These are phyloP conservation scores for Diaporthe longicolla DNA, from an alignment of 2,329 filamentous ascomycete genomes.

Conservation along the genomic window DNA sequence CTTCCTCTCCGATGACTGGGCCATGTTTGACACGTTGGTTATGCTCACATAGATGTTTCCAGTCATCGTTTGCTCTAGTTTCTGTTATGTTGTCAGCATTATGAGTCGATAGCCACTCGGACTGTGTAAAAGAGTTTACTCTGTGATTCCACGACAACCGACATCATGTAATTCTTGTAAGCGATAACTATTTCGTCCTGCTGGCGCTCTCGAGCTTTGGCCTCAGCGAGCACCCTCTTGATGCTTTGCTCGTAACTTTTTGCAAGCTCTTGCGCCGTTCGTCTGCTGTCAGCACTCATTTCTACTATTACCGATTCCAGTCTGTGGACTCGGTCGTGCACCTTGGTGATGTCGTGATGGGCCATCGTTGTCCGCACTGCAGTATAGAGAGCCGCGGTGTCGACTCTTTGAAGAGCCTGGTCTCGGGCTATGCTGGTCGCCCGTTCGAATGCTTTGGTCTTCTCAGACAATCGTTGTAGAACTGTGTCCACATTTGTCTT, in stretches of 20 bases:
- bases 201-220: neutral
- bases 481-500: constrained; percentile 5
- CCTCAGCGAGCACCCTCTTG: neutral
- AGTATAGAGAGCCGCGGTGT: neutral
- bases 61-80: too few relatives aligned
- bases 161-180: constrained; percentile 1
- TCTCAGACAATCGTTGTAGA: constrained; percentile 17
- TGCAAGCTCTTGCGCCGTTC: neutral
- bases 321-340: neutral
- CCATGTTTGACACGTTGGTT: neutral
- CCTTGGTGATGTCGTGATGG: neutral
- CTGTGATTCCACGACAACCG: neutral
- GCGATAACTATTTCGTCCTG: neutral
- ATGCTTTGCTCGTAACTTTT: neutral
- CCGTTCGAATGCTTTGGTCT: neutral
- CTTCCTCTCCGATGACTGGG: neutral
- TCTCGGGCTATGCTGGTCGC: constrained; percentile 12
- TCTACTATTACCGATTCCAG: neutral
- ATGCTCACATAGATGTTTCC: too few relatives aligned
- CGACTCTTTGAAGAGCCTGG: neutral
- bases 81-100: neutral
- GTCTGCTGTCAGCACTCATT: too few relatives aligned
- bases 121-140: neutral
- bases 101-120: neutral
- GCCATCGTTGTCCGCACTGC: neutral